A percentile compares a stretch with the other conserved stretches of the same genome.
Evolutionary conservation across 1,284 basidiomycete genomes (phyloP).

Genomic region (Leccinum fuscescens): DNA sequence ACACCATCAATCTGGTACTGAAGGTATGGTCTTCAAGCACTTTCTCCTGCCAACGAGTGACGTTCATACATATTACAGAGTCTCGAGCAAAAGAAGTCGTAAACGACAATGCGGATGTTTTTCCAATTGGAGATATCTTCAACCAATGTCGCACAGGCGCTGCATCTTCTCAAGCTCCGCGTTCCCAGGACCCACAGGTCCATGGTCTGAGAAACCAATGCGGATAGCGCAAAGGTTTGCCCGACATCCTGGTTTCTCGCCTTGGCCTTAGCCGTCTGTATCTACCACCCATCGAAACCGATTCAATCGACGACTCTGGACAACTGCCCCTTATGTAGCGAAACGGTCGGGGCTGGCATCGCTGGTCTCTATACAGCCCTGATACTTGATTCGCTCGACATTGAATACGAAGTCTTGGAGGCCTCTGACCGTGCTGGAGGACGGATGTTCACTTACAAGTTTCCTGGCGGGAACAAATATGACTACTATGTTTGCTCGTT

Average conservation of each 20-base stretch:
- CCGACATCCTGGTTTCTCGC: not conserved
- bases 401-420: constrained; percentile 37
- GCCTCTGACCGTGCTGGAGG: constrained; percentile 31
- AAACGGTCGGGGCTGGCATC: constrained; percentile 26
- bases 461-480: constrained; percentile 16
- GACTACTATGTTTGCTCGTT: constrained; percentile 19
- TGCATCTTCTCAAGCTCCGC: not conserved
- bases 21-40: not conserved
- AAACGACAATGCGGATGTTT: not conserved
- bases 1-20: not conserved
- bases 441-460: constrained; percentile 35
- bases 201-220: not conserved
- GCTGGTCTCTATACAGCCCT: constrained; percentile 40
- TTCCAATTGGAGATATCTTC: not conserved
- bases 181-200: not conserved
- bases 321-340: not conserved
- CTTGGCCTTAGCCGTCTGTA: not conserved
- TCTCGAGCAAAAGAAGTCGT: not conserved
- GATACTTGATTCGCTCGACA: constrained; percentile 34
- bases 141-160: not conserved
- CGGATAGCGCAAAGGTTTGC: not conserved
- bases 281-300: not conserved
- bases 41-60: not conserved
- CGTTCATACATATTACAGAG: not conserved
- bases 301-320: not conserved